Evolutionary conservation across 179 eudicot species (phyloP), one percentile per base, ranked within the genome.

Genomic region (Heliamphora pulchella): DNA sequence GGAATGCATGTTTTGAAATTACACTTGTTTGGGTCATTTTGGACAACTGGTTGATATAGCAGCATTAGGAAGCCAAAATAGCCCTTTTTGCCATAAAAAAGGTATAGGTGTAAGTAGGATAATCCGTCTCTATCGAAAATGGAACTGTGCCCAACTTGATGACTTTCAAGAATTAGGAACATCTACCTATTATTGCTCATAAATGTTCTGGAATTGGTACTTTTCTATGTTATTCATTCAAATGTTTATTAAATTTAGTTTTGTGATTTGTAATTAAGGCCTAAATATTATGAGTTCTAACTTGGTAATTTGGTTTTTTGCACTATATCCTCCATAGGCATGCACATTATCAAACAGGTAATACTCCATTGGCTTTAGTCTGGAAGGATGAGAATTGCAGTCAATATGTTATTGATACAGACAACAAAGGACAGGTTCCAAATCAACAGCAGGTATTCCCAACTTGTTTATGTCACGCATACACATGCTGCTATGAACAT

Each of bases 311-410:
- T 51, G 46, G 15, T 71, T 51, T 69, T 39, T 63, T 46, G 58
- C 17, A 17, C 18, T 80, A 15, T 71, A 50, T 51, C 76, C 79
- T 69, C 67, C 46, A 47, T 80, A 95, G 98, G 90, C 91, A 96
- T 86, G 92, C 99, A 81, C 98, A 92, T 79, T 96, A 96, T 90
- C 93, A 96, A 85, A 79, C 92, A 47, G 99, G 99, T 63, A 96
- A 94, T 87, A 96, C 99, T 58, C 99, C 99, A 39, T 78, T 94
- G 87, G 87, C 88, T 5, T 83, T 96, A 78, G 97, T 96, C 48
- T 96, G 99, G 99, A 96, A 96, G 90, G 99, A 96, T 85, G 94
- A 88, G 47, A 89, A 81, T 82, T 96, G 99, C 82, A 94, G 99
- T 82, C 96, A 88, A 79, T 96, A 94, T 85, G 97, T 94, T 66